Conservation (phyloP, 23 red algal genomes). For the Gracilaria caudata region DNA sequence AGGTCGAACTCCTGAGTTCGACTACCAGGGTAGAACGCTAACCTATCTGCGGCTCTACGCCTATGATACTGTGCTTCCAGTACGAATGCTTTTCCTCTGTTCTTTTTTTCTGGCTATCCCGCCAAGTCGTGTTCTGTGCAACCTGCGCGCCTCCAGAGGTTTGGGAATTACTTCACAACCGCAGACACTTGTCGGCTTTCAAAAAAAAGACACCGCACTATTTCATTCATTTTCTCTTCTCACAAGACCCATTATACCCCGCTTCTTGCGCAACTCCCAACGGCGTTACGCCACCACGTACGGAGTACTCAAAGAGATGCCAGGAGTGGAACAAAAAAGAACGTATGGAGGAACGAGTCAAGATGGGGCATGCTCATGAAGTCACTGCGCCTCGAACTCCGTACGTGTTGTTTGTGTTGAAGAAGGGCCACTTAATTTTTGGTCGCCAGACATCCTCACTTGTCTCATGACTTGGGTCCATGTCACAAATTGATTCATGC, state of each 20-base stretch:
- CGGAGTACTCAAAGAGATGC: neutral
- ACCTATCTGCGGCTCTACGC: no score
- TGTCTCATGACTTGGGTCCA: neutral
- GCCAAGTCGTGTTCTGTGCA: neutral
- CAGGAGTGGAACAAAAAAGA: neutral
- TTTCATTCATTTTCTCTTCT: neutral
- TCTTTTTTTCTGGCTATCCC: neutral
- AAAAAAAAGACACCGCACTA: neutral
- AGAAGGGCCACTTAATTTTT: neutral
- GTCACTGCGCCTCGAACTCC: no score
- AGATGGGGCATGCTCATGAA: no score
- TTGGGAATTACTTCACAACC: neutral
- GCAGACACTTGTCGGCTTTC: slow-evolving; percentile 3
- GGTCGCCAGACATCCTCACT: slow-evolving; percentile 5
- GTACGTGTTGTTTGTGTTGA: no score
- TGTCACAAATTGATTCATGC: neutral
- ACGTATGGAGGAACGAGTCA: neutral
- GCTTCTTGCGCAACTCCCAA: neutral
- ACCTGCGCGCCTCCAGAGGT: neutral
- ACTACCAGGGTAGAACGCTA: no score
- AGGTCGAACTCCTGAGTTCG: no score
- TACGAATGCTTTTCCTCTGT: no score
- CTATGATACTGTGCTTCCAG: no score
- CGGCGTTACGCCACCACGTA: no score
- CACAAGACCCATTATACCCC: neutral